Base-by-base conservation (phyloP, 352 stramenopile species). In the Globisporangium okanoganense region DNA sequence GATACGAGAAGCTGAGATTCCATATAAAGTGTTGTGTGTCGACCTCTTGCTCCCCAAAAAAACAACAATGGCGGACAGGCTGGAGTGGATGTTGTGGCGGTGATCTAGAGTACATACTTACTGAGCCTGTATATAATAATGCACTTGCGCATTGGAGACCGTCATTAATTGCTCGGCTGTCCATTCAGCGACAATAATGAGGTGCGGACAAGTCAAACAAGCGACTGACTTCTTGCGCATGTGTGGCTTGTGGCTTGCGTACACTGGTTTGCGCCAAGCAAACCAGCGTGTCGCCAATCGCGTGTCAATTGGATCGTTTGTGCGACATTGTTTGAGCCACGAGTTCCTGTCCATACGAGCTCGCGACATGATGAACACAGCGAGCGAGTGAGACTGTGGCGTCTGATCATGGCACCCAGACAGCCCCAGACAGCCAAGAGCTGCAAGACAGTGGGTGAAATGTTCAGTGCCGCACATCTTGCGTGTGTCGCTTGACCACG, bases 281-380 rank as follows among this genome's bases (percentile, higher is more conserved):
- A n/a, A n/a, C n/a, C n/a, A n/a, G n/a, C 5, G 27, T 54, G 29
- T 33, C 29, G 29, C 25, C 48, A 40, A 54, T 36, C 27, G 16
- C 7, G 47, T 25, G 48, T 38, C 48, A 38, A 38, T 16, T 38
- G 48, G 48, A 54, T 54, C 25, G n/a, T 53, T 53, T 54, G 48
- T 40, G 27, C 27, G 14, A 31, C 22, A 25, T 14, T 25, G 27
- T 25, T 38, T 38, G 16, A 40, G 40, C 40, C 38, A 45, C 40
- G 20, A 18, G 18, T 20, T 22, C 48, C 25, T 40, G 48, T 10
- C 16, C 27, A 25, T 54, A n/a, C 27, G 22, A 54, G 13, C 38
- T 25, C n/a, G 27, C 48, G 16, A 40, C 18, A 31, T 12, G 20
- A 33, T 31, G 22, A 7, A 52, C 29, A 29, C 45, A 52, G 45